A percentile compares a stretch with the other conserved stretches of the same genome.
phyloP scores from a whole-genome alignment of 805 yeast species.

The Metschnikowia peoriensis region DNA sequence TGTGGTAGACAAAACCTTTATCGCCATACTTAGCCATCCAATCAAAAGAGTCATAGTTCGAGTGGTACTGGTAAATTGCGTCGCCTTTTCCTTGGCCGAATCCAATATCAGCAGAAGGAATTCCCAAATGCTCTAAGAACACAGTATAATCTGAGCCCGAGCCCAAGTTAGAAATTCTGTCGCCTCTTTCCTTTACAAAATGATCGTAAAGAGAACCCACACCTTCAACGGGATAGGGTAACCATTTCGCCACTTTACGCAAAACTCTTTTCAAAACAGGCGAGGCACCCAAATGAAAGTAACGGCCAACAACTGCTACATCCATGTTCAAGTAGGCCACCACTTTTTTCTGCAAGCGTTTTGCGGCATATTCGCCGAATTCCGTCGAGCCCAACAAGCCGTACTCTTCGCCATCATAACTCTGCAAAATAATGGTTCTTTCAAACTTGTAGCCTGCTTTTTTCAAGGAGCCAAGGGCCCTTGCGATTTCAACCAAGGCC shows the following conservation, averaged over 20 bases:
- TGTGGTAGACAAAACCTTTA: constrained; percentile 52
- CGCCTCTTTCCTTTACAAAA: constrained; percentile 37
- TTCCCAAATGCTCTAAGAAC: constrained; percentile 65
- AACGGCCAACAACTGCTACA: constrained; percentile 55
- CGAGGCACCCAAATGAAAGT: constrained; percentile 48
- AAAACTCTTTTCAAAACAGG: constrained; percentile 55
- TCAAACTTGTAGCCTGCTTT: constrained; percentile 68
- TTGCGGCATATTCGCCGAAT: constrained; percentile 61
- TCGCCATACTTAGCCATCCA: constrained; percentile 57
- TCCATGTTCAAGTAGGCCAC: constrained; percentile 72
- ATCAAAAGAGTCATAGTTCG: constrained; percentile 54
- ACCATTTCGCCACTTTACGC: constrained; percentile 31
- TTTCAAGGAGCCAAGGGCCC: constrained; percentile 54
- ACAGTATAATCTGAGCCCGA: constrained; percentile 49
- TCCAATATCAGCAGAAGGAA: constrained; percentile 52
- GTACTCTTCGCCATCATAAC: constrained; percentile 82
- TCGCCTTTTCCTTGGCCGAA: constrained; percentile 35
- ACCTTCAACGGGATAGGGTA: constrained; percentile 17
- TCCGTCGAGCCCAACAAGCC: constrained; percentile 78
- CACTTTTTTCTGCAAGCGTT: constrained; percentile 45
- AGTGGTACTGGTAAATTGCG: constrained; percentile 56
- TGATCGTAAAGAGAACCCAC: constrained; percentile 42
- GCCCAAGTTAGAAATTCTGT: constrained; percentile 28
- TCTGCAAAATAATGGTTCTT: constrained; percentile 65
- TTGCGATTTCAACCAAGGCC: constrained; percentile 58